phyloP scores from a whole-genome alignment of 176 grass and related monocot genomes.

The Chloris gayana region DNA sequence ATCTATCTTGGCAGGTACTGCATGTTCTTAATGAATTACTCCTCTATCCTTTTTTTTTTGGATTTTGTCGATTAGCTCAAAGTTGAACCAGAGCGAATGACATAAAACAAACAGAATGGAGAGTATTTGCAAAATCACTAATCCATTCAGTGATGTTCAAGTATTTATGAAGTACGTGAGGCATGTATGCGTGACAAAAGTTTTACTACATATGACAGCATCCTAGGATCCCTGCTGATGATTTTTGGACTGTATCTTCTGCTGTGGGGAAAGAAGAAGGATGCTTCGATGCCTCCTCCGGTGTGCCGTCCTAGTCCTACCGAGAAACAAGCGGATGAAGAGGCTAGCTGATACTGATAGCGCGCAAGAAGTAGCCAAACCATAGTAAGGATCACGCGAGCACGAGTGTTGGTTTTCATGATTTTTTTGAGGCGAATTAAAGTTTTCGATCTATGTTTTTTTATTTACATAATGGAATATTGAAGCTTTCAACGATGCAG shows the following conservation, averaged over 20 bases:
- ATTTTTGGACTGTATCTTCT: conserved; percentile 70
- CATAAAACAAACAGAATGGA: too few species aligned
- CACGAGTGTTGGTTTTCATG: too few species aligned
- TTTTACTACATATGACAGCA: conserved; percentile 26
- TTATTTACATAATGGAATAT: background rate
- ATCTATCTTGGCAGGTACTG: conserved; percentile 77
- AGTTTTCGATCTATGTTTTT: too few species aligned
- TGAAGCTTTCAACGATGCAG: background rate
- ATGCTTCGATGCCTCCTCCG: background rate
- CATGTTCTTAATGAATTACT: too few species aligned
- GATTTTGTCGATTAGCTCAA: too few species aligned
- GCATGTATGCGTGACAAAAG: background rate
- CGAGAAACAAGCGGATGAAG: conserved; percentile 30
- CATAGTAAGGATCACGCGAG: background rate
- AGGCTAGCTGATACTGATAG: background rate
- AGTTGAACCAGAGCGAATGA: too few species aligned
- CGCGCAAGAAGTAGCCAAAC: conserved; percentile 17
- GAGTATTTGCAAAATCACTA: too few species aligned
- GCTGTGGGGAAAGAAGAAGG: conserved; percentile 87
- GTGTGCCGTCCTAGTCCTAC: background rate
- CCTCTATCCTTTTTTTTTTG: too few species aligned
- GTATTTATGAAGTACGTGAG: too few species aligned
- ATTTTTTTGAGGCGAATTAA: too few species aligned
- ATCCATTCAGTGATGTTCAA: too few species aligned
- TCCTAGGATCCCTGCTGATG: conserved; percentile 65